Percentiles rank a stretch among this genome's conserved stretches.
Evolutionary conservation across 2,329 filamentous ascomycete genomes (phyloP).

Genomic region (Bretziella fagacearum): DNA sequence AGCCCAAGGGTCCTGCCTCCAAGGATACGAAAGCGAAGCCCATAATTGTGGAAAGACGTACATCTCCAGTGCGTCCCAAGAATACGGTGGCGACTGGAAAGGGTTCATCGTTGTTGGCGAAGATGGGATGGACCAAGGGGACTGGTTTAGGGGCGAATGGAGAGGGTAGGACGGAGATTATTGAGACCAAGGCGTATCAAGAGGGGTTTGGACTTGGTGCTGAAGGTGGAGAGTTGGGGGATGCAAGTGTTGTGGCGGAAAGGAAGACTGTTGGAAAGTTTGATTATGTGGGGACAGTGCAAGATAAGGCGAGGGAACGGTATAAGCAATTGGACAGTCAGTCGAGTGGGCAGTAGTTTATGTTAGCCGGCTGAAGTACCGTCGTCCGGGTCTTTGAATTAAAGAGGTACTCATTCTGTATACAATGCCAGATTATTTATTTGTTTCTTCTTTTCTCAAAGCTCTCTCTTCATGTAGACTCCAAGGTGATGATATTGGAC

Average conservation of each 20-base stretch:
- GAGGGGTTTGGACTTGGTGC: slow-evolving; percentile 54
- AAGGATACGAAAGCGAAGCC: slow-evolving; percentile 20
- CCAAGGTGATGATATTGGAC: too few species aligned
- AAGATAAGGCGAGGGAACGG: slow-evolving; percentile 48
- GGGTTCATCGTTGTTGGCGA: slow-evolving; percentile 49
- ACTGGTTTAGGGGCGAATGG: slow-evolving; percentile 47
- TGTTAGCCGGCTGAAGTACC: too few species aligned
- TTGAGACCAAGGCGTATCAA: slow-evolving; percentile 47
- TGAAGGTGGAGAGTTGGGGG: slow-evolving; percentile 50
- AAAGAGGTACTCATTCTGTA: too few species aligned
- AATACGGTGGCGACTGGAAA: slow-evolving; percentile 27
- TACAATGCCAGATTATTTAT: too few species aligned
- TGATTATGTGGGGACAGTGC: slow-evolving; percentile 46
- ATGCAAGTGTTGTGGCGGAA: slow-evolving; percentile 47
- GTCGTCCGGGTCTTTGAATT: too few species aligned
- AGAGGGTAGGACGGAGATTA: slow-evolving; percentile 44
- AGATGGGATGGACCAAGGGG: slow-evolving; percentile 56
- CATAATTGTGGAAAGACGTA: too few species aligned
- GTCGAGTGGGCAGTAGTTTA: too few species aligned
- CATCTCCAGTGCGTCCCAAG: neutral
- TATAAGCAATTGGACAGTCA: neutral
- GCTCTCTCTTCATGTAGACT: too few species aligned
- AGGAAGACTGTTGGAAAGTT: slow-evolving; percentile 31
- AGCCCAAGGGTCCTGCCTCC: slow-evolving; percentile 24
- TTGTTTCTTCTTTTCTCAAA: too few species aligned